These are phyloP conservation scores for Acer campestre DNA, from an alignment of 345 rosid species.

Conservation along the genomic window DNA sequence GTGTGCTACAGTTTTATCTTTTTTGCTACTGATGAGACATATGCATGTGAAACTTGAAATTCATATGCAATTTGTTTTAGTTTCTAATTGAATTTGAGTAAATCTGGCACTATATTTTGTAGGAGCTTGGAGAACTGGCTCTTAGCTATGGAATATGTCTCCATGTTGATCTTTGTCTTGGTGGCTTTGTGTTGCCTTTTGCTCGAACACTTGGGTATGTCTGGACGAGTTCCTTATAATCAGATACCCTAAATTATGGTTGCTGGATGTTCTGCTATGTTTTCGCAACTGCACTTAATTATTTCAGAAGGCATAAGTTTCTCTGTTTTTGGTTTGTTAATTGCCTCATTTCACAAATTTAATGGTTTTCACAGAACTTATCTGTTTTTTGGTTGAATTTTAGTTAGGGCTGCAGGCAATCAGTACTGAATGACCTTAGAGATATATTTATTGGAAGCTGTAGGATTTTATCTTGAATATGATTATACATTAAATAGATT, in stretches of 20 bases:
- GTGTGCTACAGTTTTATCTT: constrained; percentile 36
- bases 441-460: background rate
- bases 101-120: constrained; percentile 22
- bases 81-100: constrained; percentile 7
- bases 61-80: background rate
- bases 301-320: background rate
- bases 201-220: constrained; percentile 87
- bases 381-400: background rate
- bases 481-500: background rate
- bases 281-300: background rate
- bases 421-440: background rate
- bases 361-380: background rate
- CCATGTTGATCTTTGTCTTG: constrained; percentile 98
- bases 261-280: background rate
- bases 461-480: constrained; percentile 5
- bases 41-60: constrained; percentile 14
- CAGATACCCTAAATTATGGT: background rate
- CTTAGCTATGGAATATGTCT: constrained; percentile 73
- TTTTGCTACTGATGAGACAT: background rate
- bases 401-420: background rate
- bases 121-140: constrained; percentile 96
- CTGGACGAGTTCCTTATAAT: constrained; percentile 11
- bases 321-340: background rate
- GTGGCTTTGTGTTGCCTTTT: constrained; percentile 96
- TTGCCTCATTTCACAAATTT: background rate